These are phyloP conservation scores for Zygotorulaspora florentina DNA, from an alignment of 805 yeast species.

Conservation along the genomic window DNA sequence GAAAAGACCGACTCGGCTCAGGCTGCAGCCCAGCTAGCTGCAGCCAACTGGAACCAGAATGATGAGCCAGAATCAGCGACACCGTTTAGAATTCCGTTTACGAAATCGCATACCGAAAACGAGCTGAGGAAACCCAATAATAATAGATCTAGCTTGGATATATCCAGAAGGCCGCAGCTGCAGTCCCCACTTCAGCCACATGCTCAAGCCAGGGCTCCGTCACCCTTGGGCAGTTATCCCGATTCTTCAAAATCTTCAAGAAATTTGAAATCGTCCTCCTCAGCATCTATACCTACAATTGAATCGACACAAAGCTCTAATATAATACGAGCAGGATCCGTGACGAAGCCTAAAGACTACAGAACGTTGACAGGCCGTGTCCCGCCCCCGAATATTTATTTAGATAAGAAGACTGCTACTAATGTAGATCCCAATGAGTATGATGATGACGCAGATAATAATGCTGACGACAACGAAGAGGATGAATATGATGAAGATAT, in stretches of 20 bases:
- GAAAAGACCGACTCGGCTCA: neutral
- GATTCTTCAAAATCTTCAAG: neutral
- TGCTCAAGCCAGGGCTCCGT: neutral
- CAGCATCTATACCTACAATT: neutral
- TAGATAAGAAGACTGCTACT: constrained; percentile 1
- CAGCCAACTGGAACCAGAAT: neutral
- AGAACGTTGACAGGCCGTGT: constrained; percentile 14
- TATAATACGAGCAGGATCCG: neutral
- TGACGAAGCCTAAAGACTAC: neutral
- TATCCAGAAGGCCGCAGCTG: neutral
- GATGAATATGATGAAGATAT: constrained; percentile 4
- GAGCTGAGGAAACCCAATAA: neutral
- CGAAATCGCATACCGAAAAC: neutral
- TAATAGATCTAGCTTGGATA: neutral
- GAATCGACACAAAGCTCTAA: neutral
- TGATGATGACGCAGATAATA: constrained; percentile 1
- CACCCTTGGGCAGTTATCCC: too few species aligned
- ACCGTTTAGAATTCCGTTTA: neutral
- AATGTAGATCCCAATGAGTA: constrained; percentile 1
- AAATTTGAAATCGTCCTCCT: neutral
- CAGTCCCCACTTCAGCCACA: neutral
- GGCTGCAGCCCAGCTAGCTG: neutral
- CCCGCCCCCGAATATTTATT: constrained; percentile 17
- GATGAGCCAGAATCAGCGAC: neutral
- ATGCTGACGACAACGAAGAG: constrained; percentile 4